Conservation (phyloP, 345 rosid species). For the Populus euphratica region DNA sequence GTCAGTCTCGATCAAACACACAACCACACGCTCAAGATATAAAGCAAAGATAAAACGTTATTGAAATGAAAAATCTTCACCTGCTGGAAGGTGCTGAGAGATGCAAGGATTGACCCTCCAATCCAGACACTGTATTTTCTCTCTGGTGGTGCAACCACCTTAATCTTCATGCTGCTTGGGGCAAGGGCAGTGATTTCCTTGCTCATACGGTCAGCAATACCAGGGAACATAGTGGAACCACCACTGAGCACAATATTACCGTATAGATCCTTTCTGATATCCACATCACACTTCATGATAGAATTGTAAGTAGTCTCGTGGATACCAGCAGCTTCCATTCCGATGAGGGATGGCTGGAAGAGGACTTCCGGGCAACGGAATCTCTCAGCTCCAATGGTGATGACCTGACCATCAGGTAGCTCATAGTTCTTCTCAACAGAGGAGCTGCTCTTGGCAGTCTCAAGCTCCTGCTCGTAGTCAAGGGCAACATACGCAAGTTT, state of each 20-base stretch:
- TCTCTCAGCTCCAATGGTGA: conserved; percentile 65
- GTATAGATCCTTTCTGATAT: conserved; percentile 60
- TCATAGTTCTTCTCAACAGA: conserved; percentile 61
- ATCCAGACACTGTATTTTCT: conserved; percentile 71
- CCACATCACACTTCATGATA: conserved; percentile 63
- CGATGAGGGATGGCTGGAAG: conserved; percentile 62
- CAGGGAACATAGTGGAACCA: conserved; percentile 59
- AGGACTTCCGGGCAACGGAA: conserved; percentile 69
- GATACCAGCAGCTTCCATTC: conserved; percentile 68
- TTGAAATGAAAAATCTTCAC: conserved; percentile 12
- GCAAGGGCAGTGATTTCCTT: conserved; percentile 65
- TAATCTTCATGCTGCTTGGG: conserved; percentile 68
- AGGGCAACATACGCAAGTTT: conserved; percentile 63
- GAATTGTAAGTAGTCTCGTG: conserved; percentile 65
- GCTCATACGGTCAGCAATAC: conserved; percentile 62
- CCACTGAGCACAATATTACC: conserved; percentile 64
- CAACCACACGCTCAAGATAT: no score
- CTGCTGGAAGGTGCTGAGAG: conserved; percentile 72
- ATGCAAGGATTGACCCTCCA: conserved; percentile 72
- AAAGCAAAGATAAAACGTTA: no score
- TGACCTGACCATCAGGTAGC: conserved; percentile 59
- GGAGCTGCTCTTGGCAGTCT: conserved; percentile 61
- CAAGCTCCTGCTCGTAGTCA: conserved; percentile 57
- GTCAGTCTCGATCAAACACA: not conserved
- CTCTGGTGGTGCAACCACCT: conserved; percentile 62